A percentile compares a stretch with the other conserved stretches of the same genome.
Evolutionary conservation across 1,284 basidiomycete species (phyloP).

Genomic region (Boletellus deceptivus): DNA sequence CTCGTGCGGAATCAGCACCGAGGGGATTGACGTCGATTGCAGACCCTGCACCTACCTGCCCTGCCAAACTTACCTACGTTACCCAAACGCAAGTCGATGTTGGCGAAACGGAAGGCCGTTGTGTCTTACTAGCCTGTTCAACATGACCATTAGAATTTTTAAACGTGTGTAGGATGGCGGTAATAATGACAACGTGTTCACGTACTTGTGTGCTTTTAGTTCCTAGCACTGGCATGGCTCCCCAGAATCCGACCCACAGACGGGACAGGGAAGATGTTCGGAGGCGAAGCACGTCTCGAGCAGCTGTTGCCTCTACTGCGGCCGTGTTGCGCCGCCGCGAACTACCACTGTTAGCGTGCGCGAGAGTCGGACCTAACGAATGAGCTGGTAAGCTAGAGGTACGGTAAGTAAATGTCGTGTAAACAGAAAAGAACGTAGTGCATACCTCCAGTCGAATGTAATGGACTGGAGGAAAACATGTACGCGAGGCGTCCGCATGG

Average conservation of each 20-base stretch:
- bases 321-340: background rate
- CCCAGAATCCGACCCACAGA: background rate
- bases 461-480: no score
- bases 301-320: constrained; percentile 10
- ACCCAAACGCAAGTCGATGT: constrained; percentile 16
- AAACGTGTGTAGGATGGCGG: background rate
- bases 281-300: background rate
- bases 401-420: no score
- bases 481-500: no score
- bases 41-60: constrained; percentile 6
- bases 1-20: background rate
- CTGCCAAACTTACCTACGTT: background rate
- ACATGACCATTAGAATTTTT: no score
- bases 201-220: background rate
- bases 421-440: no score
- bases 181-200: background rate
- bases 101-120: constrained; percentile 18
- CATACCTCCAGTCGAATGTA: no score
- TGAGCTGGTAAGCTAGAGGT: no score
- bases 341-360: no score
- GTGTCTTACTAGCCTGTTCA: background rate
- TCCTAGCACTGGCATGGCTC: background rate
- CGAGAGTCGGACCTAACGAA: no score
- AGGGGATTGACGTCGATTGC: background rate
- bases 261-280: no score